Base-by-base conservation (phyloP, 768 basidiomycete species). In the Jaapia argillacea region DNA sequence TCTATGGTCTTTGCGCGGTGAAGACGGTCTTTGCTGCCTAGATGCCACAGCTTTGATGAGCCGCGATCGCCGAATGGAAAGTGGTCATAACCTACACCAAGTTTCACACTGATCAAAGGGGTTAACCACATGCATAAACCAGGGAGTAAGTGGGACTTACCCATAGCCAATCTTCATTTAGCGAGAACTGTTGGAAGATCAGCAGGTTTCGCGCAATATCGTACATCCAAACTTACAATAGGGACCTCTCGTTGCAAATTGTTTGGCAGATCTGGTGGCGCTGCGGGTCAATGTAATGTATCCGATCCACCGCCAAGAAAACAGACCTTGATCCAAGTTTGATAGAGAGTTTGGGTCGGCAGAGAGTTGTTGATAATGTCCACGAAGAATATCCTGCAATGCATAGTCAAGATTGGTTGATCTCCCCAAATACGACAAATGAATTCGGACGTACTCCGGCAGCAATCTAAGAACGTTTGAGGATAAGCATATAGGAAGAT, bases 151-250 rank as follows among this genome's bases (percentile, higher is more conserved):
- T 25, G 42, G 13, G 60, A 70, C 74, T 42, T 59, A 89, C 87
- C 94, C 96, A 99, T 52, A 98, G 65, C 96, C 96, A 99, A 54
- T 91, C 86, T 61, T 91, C 85, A 46, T 78, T 77, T 13, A 98
- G 67, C 0, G 96, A 91, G 62, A 76, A 85, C 89, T 93, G 48
- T 16, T 37, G 21, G 14, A 35, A 13, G 43, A 36, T 25, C 42
- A 41, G 10, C 28, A 33, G 28, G 16, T 33, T 10, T 33, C 28
- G 10, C 6, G 36, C 21, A 40, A 33, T 21, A 10, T 6, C 20
- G 40, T 1, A 27, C 24, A 24, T 18, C 13, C 18, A 16, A 3
- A 69, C 87, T 68, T 61, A 91, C 89, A 45, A 99, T 99, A 0
- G 94, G 94, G 28, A 99, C 86, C 52, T 88, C 76, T 24, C 74